Evolutionary conservation across 176 grass and related monocot species (phyloP).

Genomic region (Leersia perrieri): DNA sequence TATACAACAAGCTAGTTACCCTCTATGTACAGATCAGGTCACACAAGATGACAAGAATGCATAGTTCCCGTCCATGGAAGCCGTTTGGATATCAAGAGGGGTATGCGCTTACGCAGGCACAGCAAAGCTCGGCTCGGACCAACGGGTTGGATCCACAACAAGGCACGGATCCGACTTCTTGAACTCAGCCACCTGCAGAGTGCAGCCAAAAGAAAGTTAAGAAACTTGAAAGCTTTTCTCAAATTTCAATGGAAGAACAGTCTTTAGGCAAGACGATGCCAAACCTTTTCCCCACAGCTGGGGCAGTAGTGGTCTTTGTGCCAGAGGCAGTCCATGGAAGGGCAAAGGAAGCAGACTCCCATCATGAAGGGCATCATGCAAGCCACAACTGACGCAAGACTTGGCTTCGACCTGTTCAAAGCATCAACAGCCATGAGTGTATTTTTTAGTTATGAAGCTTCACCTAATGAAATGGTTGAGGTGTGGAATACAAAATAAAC

Average conservation of each 20-base stretch:
- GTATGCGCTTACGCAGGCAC: constrained; percentile 58
- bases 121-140: constrained; percentile 79
- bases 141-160: constrained; percentile 56
- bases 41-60: not conserved
- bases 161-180: constrained; percentile 87
- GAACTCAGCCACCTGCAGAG: constrained; percentile 73
- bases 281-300: constrained; percentile 74
- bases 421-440: not conserved
- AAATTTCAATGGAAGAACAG: not conserved
- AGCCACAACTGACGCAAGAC: constrained; percentile 77
- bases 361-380: constrained; percentile 97
- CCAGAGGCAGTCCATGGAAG: constrained; percentile 92
- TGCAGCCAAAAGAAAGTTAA: not conserved
- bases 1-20: constrained; percentile 10
- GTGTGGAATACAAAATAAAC: not conserved
- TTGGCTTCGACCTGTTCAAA: constrained; percentile 75
- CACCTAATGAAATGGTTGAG: not conserved
- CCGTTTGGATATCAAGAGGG: not conserved
- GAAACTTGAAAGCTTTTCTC: not conserved
- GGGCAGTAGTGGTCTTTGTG: constrained; percentile 95
- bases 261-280: not conserved
- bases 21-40: constrained; percentile 24
- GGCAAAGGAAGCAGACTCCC: constrained; percentile 87
- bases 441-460: not conserved
- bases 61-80: not conserved